Conservation (phyloP, 371 early-diverging fungal genomes). For the Rhizopus delemar region DNA sequence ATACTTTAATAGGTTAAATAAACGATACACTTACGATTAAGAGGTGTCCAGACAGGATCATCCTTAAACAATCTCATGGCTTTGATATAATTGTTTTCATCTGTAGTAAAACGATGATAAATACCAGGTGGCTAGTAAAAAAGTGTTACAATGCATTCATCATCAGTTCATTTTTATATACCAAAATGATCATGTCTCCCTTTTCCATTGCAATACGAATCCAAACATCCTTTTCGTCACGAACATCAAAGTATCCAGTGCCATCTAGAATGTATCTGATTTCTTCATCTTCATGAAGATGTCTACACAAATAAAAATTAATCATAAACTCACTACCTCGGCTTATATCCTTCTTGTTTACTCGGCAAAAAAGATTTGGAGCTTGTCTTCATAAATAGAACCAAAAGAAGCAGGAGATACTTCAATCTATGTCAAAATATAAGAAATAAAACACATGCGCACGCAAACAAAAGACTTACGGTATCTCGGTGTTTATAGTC, state of each 20-base stretch:
- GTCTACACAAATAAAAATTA: constrained; percentile 43
- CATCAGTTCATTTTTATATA: constrained; percentile 21
- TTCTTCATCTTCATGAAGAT: constrained; percentile 97
- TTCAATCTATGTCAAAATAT: constrained; percentile 28
- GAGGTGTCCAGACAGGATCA: constrained; percentile 91
- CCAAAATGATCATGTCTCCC: constrained; percentile 89
- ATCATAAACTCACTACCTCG: neutral
- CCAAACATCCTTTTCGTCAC: constrained; percentile 82
- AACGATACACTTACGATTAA: constrained; percentile 70
- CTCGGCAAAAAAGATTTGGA: constrained; percentile 92
- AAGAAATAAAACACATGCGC: neutral
- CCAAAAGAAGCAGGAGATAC: constrained; percentile 78
- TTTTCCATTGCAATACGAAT: constrained; percentile 78
- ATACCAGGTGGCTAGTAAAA: constrained; percentile 83
- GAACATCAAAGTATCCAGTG: constrained; percentile 87
- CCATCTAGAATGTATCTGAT: constrained; percentile 92
- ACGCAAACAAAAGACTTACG: constrained; percentile 38
- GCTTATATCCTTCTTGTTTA: constrained; percentile 31
- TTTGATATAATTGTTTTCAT: constrained; percentile 81
- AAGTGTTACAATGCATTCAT: neutral
- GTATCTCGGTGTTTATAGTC: constrained; percentile 89
- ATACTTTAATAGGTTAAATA: neutral
- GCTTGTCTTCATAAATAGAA: constrained; percentile 84
- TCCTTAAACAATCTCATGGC: constrained; percentile 95
- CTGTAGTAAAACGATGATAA: constrained; percentile 96